Evolutionary conservation across 2,329 filamentous ascomycete species (phyloP).

Genomic region (Aspergillus cejpii): DNA sequence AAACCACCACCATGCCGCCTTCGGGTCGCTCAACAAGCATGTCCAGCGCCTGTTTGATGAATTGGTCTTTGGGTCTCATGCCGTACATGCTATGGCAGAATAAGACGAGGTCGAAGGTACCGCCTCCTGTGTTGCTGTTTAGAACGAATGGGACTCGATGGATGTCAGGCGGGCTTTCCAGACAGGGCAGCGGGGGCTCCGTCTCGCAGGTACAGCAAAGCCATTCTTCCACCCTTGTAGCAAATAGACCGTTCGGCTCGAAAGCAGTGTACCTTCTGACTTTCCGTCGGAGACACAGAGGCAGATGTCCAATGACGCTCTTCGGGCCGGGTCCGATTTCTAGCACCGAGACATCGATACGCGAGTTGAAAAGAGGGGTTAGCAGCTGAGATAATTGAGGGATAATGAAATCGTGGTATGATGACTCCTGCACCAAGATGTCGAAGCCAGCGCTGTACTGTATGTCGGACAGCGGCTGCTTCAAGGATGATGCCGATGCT

Average conservation of each 20-base stretch:
- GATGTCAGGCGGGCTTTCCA: slow-evolving; percentile 6
- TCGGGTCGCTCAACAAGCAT: slow-evolving; percentile 40
- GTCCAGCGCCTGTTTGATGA: slow-evolving; percentile 44
- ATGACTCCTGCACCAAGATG: slow-evolving; percentile 34
- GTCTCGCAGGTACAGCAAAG: slow-evolving; percentile 28
- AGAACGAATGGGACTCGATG: slow-evolving; percentile 7
- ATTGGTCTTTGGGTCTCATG: slow-evolving; percentile 45
- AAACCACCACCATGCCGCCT: slow-evolving; percentile 45
- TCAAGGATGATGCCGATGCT: background rate
- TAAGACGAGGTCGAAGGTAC: slow-evolving; percentile 49
- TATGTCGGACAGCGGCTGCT: slow-evolving; percentile 26
- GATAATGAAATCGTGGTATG: slow-evolving; percentile 48
- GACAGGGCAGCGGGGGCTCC: slow-evolving; percentile 17
- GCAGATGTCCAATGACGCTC: slow-evolving; percentile 49
- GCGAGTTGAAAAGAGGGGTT: slow-evolving; percentile 38
- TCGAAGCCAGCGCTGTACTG: slow-evolving; percentile 48
- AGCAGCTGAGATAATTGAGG: slow-evolving; percentile 42
- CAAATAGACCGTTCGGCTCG: slow-evolving; percentile 49
- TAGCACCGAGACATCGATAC: slow-evolving; percentile 45
- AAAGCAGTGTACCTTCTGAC: slow-evolving; percentile 50
- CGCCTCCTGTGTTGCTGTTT: slow-evolving; percentile 19
- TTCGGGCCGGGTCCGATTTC: slow-evolving; percentile 56
- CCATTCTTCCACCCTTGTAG: slow-evolving; percentile 40
- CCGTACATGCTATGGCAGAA: slow-evolving; percentile 62
- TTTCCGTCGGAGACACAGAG: slow-evolving; percentile 34